Conservation (phyloP, 768 basidiomycete species). For the Hericium erinaceus region DNA sequence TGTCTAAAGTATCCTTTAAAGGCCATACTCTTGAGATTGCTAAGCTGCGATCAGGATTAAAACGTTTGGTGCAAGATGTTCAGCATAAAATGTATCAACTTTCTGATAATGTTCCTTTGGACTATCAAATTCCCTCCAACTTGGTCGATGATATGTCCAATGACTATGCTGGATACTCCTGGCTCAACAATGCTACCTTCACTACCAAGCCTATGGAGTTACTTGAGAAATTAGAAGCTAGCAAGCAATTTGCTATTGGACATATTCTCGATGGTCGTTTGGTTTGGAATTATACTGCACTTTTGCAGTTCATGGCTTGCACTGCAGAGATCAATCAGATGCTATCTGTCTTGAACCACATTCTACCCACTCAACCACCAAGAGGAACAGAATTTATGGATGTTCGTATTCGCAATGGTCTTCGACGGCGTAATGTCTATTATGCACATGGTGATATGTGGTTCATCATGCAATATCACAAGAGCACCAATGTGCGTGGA, state of each 20-base stretch:
- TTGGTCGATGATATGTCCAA: background rate
- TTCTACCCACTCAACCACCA: background rate
- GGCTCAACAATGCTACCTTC: background rate
- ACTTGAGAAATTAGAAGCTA: background rate
- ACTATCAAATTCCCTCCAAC: background rate
- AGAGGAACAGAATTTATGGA: background rate
- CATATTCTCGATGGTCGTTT: background rate
- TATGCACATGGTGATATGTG: background rate
- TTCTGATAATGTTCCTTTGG: background rate
- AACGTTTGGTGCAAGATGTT: background rate
- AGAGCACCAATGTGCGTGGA: background rate
- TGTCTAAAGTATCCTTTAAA: background rate
- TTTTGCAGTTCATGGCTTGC: background rate
- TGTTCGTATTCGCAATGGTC: background rate
- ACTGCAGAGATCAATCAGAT: background rate
- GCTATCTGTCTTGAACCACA: background rate
- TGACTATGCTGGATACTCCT: background rate
- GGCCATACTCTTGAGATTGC: background rate
- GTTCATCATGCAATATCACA: background rate
- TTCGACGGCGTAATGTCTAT: background rate
- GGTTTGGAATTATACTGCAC: background rate
- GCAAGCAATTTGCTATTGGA: background rate
- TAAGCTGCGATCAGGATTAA: background rate
- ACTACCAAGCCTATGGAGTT: background rate
- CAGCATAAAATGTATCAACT: background rate